Base-by-base conservation (phyloP, 2,329 filamentous ascomycete species). In the Penicillium janthinellum region DNA sequence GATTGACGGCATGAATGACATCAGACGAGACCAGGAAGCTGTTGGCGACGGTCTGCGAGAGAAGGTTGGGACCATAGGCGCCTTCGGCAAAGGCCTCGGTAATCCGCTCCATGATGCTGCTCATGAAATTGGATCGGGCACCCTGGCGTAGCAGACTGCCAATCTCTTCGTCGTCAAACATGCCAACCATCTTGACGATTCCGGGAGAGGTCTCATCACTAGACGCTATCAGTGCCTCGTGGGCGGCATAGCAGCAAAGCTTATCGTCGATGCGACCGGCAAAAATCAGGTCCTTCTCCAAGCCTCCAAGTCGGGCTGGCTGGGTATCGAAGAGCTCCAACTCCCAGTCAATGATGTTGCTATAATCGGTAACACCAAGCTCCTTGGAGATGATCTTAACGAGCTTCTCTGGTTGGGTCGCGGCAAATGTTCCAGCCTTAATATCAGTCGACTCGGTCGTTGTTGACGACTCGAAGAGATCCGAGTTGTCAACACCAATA, bases 141-240 rank as follows among this genome's bases (percentile, higher is more conserved):
- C 95, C 95, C 79, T 98, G 94, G 57, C 94, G 90, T 53, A 97
- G 86, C 8, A 92, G 83, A 28, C 90, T 96, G 61, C 95, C 95
- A 62, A 99, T 96, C 77, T 99, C 95, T 77, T 99, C 95, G 70
- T 97, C 90, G 73, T 98, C 95, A 71, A 98, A 98, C 69, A 97
- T 88, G n/a, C 90, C 92, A 38, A 95, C 91, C 57, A 97, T 83
- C 78, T 96, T 96, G 77, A 98, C 87, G 56, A 89, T 85, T n/a
- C 88, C 76, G 1, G 80, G 73, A 41, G 79, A 80, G 10, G 83
- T 71, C 20, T 76, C 66, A 31, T 82, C 78, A 12, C 85, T 80
- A 17, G 88, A 86, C 52, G 89, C 87, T 31, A 97, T 82, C 0
- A 99, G 87, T 3, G 87, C 93, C 75, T 93, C 88, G 54, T 97